Conservation (phyloP, 1,139 yeast species). For the Yamadazyma taylorii region DNA sequence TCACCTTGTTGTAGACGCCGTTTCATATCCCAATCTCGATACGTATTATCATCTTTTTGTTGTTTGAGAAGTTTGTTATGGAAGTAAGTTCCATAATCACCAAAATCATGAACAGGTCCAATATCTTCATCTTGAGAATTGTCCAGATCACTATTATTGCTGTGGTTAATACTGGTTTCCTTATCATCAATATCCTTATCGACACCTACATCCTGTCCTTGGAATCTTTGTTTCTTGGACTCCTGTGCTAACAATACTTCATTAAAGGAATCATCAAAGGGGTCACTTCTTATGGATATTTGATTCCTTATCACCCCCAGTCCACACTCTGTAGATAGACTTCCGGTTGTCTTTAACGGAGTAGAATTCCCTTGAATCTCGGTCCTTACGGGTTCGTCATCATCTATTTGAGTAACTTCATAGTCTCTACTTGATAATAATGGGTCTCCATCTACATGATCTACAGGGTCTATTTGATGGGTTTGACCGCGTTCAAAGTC, state of each 20-base stretch:
- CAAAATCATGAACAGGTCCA: conserved; percentile 53
- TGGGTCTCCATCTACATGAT: background rate
- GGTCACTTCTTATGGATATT: conserved; percentile 23
- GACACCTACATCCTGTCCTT: conserved; percentile 10
- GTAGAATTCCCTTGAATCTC: conserved; percentile 9
- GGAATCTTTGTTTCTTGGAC: conserved; percentile 1
- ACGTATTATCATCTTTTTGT: conserved; percentile 60
- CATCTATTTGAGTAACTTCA: conserved; percentile 1
- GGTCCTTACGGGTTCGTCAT: background rate
- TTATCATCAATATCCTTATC: conserved; percentile 14
- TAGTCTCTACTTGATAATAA: background rate
- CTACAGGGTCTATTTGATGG: no score
- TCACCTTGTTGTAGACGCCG: conserved; percentile 30
- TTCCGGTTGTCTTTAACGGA: background rate
- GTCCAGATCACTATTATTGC: background rate
- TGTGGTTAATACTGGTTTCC: background rate
- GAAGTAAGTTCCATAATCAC: conserved; percentile 70
- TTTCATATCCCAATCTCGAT: conserved; percentile 48
- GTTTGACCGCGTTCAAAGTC: no score
- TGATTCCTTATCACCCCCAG: background rate
- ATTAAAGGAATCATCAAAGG: conserved; percentile 43
- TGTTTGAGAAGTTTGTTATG: conserved; percentile 67
- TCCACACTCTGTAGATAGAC: no score
- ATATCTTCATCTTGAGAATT: conserved; percentile 18
- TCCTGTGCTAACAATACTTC: conserved; percentile 7